Base-by-base conservation (phyloP, 2,329 filamentous ascomycete genomes). In the Cladosporium sp. region DNA sequence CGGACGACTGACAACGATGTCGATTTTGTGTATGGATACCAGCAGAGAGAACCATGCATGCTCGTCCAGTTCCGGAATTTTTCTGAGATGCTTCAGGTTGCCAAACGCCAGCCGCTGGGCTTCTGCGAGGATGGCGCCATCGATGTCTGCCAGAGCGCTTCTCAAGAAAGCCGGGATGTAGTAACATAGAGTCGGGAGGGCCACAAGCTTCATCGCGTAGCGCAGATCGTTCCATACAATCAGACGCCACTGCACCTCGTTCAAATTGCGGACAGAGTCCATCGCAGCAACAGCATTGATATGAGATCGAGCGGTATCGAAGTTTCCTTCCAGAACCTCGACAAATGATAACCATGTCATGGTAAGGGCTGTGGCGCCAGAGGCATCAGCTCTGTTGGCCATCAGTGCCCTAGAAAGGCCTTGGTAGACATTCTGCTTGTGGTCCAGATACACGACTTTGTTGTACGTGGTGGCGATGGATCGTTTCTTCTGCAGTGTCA, bases 181-280 rank as follows among this genome's bases (percentile, higher is more conserved):
- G 52, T 55, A 35, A 29, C 52, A 23, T 18, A 55, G 52, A 14
- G 18, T 33, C 12, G 52, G 52, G 11, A 6, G 28, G 5, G 28
- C 29, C 16, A 21, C 29, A 16, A 35, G 28, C 29, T 55, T 55
- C 52, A 55, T 55, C 7, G 52, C 28, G 31, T 33, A 55, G 16
- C 52, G 52, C 29, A 55, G 11, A 29, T 55, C 52, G 29, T 35
- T 33, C 52, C 29, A 55, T 5, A 55, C 23, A 6, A 55, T 35
- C 52, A 55, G 28, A 3, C 52, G 52, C 52, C 52, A 55, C 35
- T 55, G 52, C 18, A 55, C 52, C 28, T 55, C 52, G 52, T 55
- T 18, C 4, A 55, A 16, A 7, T 21, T 10, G 28, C 52, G 52
- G 11, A 55, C 16, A 18, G n/a, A 55, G 52, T 55, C 29, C 52